These are phyloP conservation scores for Claviceps paspali DNA, from an alignment of 2,329 filamentous ascomycete genomes.

Conservation along the genomic window DNA sequence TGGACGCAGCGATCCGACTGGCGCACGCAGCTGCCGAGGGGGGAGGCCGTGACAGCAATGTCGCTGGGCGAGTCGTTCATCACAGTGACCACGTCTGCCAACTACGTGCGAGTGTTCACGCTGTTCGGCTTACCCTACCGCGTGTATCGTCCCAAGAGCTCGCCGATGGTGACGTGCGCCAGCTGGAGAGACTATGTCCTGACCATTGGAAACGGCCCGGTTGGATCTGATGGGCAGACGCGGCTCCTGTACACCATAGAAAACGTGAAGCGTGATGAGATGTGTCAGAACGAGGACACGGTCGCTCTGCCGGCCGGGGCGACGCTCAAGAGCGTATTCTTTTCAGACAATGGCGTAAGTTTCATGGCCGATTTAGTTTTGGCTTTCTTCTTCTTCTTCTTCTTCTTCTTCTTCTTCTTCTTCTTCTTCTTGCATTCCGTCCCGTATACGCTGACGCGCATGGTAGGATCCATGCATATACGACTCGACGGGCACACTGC, in stretches of 20 bases:
- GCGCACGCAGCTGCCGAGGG: constrained; percentile 71
- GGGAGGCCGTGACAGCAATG: constrained; percentile 78
- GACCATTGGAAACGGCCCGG: constrained; percentile 82
- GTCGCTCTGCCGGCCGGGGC: constrained; percentile 66
- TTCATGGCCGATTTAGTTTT: too few relatives aligned
- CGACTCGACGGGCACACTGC: constrained; percentile 76
- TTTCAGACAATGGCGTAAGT: constrained; percentile 73
- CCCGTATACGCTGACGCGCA: neutral
- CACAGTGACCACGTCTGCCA: constrained; percentile 70
- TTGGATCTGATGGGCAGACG: constrained; percentile 62
- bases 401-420: neutral
- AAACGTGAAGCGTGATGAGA: constrained; percentile 83
- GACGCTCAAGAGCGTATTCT: constrained; percentile 71
- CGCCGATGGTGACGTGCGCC: constrained; percentile 79
- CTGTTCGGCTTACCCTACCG: constrained; percentile 81
- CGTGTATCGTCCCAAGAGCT: constrained; percentile 82
- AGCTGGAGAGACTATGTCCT: constrained; percentile 95
- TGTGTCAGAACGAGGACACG: constrained; percentile 88
- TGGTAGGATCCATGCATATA: constrained; percentile 83
- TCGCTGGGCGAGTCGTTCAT: constrained; percentile 84
- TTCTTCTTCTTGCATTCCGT: neutral
- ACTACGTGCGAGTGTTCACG: constrained; percentile 86
- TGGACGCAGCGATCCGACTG: constrained; percentile 89
- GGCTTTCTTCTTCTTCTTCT: neutral
- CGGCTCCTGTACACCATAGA: constrained; percentile 82